Base-by-base conservation (phyloP, 805 yeast genomes). In the Torulaspora microellipsoides region DNA sequence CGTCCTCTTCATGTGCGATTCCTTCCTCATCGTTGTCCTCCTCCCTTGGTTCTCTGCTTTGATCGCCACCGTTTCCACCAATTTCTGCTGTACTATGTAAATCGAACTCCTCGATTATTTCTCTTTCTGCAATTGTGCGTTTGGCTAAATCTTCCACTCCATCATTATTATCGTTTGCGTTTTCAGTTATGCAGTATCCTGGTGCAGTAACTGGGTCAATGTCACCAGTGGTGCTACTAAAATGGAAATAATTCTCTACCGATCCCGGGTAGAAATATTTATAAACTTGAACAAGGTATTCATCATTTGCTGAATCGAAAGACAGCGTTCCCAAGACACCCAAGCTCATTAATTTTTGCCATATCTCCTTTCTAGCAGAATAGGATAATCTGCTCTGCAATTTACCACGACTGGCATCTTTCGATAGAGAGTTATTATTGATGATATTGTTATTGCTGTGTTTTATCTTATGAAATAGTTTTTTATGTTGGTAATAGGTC, bases 311-410 rank as follows among this genome's bases (percentile, higher is more conserved):
- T 2, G 58, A 40, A 36, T 58, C 59, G 41, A 55, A 63, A 2
- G 65, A 56, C 8, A 63, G 48, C 4, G 66, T 62, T 8, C 67
- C 67, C 4, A 62, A 40, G 11, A 63, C 65, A 10, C 65, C 65
- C 31, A 62, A 37, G 23, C 47, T 46, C 56, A 56, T 58, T 35
- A 63, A 41, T 39, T 52, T 59, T 14, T 56, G 55, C 67, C 67
- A 63, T 8, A 63, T 55, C 34, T 63, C 65, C 33, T 58, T 63
- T 39, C 58, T 53, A 4, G 54, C 39, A 3, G 48, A 45, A 23
- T 45, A 45, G 6, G 51, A 48, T n/a, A 55, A 40, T 28, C 46
- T 42, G 7, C 43, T 43, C 5, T 47, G 45, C 4, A 43, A 15
- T 34, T 38, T 45, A 9, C 31, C 34, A 13, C 36, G 30, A 6